phyloP scores from a whole-genome alignment of 2,329 filamentous ascomycete genomes.

The Camillea tinctor region DNA sequence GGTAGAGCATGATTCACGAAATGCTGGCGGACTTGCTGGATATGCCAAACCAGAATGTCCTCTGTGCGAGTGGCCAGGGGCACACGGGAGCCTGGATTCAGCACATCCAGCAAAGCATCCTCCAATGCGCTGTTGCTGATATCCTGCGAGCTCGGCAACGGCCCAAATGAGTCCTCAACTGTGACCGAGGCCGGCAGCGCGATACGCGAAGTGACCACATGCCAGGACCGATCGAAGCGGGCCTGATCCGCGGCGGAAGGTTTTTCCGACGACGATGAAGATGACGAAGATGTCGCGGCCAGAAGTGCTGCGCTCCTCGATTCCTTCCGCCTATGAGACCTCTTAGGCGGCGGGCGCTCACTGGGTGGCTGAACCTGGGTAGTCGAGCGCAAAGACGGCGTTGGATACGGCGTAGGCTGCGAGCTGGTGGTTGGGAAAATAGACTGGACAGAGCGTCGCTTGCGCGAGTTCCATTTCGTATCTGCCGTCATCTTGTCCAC shows the following conservation, averaged over 20 bases:
- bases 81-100: slow-evolving; percentile 45
- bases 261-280: slow-evolving; percentile 23
- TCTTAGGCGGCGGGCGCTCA: slow-evolving; percentile 3
- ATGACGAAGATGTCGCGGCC: slow-evolving; percentile 16
- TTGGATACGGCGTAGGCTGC: slow-evolving; percentile 47
- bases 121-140: slow-evolving; percentile 45
- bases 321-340: slow-evolving; percentile 22
- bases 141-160: slow-evolving; percentile 41
- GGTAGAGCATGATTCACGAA: slow-evolving; percentile 60
- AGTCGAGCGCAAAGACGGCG: slow-evolving; percentile 38
- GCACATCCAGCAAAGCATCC: slow-evolving; percentile 52
- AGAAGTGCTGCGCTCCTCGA: slow-evolving; percentile 21
- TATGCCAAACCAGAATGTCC: slow-evolving; percentile 60
- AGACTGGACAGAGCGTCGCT: slow-evolving; percentile 51
- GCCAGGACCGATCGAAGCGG: slow-evolving; percentile 62
- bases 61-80: slow-evolving; percentile 53
- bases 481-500: slow-evolving; percentile 31
- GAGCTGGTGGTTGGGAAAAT: slow-evolving; percentile 54
- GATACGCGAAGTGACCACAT: slow-evolving; percentile 57
- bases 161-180: slow-evolving; percentile 54
- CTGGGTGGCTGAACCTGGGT: slow-evolving; percentile 39
- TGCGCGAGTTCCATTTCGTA: slow-evolving; percentile 47
- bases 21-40: slow-evolving; percentile 59
- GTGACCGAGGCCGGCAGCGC: slow-evolving; percentile 55
- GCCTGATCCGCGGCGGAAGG: slow-evolving; percentile 48